Conservation (phyloP, 208 protist species). For the Acanthamoeba castellanii region DNA sequence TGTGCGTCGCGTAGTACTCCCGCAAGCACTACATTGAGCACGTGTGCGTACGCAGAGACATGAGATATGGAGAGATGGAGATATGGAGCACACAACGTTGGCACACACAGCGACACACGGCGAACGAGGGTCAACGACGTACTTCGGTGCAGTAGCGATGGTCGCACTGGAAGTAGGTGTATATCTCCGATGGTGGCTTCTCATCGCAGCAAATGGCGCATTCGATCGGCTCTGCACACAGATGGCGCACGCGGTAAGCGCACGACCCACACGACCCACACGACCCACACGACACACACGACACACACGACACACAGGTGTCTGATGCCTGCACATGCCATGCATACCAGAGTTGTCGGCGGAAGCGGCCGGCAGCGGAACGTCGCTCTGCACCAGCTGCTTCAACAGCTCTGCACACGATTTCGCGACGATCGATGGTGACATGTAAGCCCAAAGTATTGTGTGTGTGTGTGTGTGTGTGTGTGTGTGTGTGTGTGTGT, state of each 20-base stretch:
- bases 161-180: conserved; percentile 45
- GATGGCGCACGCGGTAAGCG: neutral
- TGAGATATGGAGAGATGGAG: neutral
- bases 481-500: too few species aligned
- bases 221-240: neutral
- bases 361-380: neutral
- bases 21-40: neutral
- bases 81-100: neutral
- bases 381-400: neutral
- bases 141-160: conserved; percentile 65
- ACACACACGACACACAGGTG: neutral
- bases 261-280: too few species aligned
- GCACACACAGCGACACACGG: neutral
- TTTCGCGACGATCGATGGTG: too few species aligned
- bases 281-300: too few species aligned
- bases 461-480: too few species aligned
- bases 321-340: neutral
- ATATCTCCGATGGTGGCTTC: conserved; percentile 5
- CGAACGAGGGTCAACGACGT: neutral
- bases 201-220: conserved; percentile 67
- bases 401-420: neutral
- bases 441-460: too few species aligned
- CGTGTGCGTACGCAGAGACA: too few species aligned
- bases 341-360: neutral
- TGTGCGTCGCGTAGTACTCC: conserved; percentile 61